Base-by-base conservation (phyloP, 441 rosid species). In the Croton laevigatus region DNA sequence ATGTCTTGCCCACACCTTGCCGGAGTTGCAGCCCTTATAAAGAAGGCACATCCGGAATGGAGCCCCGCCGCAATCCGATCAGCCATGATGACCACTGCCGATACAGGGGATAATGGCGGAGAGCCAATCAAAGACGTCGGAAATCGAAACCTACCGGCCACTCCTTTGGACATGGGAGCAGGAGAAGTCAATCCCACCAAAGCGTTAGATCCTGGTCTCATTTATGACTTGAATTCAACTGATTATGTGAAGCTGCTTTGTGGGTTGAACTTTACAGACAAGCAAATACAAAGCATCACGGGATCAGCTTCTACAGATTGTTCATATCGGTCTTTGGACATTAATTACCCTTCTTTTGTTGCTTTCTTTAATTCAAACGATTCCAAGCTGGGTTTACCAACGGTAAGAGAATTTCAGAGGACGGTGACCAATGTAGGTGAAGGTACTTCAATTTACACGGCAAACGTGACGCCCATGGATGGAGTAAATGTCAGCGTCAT, bases 1-100 rank as follows among this genome's bases (percentile, higher is more conserved):
- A 93, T 93, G 98, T 79, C 98, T 1, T 87, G 97, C 61, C 98
- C 98, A 9, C 98, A 93, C 73, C 89, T 78, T 1, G 86, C 91
- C 13, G 98, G 98, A 60, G 79, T 90, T 44, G 95, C 91, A 9
- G 98, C 98, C 3, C 80, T 93, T 57, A 83, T 93, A 65, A 84
- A 83, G 45, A 87, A 81, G 61, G 91, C 95, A 45, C 86, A 86
- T 49, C 90, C 92, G 0, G 79, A 82, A 3, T 93, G 95, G 97
- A 84, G 89, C 11, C 95, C 95, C 0, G 97, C 94, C 0, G 92
- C 87, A 0, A 84, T 93, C 46, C 86, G 92, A 77, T 93, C 97
- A 0, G 93, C 95, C 12, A 76, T 93, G 65, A 85, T 93, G 76
- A 93, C 98, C 17, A 93, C 95, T 0, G 91, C 97, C 36, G 89